Conservation (phyloP, 371 early-diverging fungal species). For the Catenaria anguillulae region DNA sequence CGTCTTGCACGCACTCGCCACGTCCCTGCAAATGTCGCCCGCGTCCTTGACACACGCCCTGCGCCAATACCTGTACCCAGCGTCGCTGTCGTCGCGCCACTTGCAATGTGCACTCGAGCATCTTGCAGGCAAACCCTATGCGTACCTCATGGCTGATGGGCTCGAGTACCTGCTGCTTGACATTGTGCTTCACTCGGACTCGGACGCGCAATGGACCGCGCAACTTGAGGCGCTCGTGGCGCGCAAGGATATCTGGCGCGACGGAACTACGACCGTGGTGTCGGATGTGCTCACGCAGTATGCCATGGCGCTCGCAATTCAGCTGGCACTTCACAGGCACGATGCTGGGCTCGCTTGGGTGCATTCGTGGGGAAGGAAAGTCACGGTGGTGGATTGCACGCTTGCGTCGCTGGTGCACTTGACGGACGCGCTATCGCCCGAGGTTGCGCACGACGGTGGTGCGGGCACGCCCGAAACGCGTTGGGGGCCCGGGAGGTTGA, state of each 20-base stretch:
- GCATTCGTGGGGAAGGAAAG: background rate
- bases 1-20: no score
- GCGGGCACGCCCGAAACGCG: background rate
- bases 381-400: background rate
- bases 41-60: background rate
- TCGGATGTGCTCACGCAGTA: no score
- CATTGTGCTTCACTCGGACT: background rate
- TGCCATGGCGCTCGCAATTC: no score
- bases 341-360: background rate
- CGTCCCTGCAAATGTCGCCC: background rate
- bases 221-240: no score
- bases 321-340: background rate
- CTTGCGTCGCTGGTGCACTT: background rate
- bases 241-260: no score
- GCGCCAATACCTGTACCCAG: background rate
- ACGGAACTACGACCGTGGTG: no score
- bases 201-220: no score
- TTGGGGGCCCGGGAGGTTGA: no score
- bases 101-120: background rate
- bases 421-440: background rate
- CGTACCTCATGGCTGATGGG: background rate
- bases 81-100: background rate
- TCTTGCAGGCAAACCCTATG: background rate
- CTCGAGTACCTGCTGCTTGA: background rate
- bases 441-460: background rate